These are phyloP conservation scores for Gnomoniopsis smithogilvyi DNA, from an alignment of 2,329 filamentous ascomycete genomes.

Conservation along the genomic window DNA sequence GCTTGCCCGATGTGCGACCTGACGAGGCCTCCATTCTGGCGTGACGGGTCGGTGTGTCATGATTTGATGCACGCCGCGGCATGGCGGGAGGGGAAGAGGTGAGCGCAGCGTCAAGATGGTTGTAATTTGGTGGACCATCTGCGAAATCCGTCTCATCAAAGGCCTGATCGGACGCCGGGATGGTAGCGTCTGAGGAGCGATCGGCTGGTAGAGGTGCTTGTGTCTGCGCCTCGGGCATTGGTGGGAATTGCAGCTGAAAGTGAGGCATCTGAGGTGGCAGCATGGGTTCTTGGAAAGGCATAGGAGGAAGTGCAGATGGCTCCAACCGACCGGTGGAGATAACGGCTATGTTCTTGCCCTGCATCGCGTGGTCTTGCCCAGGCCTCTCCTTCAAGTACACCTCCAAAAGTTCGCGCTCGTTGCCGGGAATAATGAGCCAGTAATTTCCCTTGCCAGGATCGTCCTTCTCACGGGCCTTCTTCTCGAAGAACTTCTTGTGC, in stretches of 20 bases:
- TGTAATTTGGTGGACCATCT: not conserved
- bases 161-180: conserved; percentile 66
- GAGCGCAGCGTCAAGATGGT: conserved; percentile 9
- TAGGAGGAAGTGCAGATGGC: conserved; percentile 37
- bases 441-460: conserved; percentile 98
- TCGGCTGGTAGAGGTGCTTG: conserved; percentile 42
- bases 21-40: conserved; percentile 43
- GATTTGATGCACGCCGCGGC: conserved; percentile 42
- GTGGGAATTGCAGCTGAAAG: conserved; percentile 24
- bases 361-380: conserved; percentile 34
- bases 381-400: conserved; percentile 82
- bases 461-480: conserved; percentile 93
- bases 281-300: conserved; percentile 17
- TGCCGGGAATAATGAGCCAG: conserved; percentile 89
- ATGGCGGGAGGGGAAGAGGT: conserved; percentile 71
- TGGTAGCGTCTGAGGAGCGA: conserved; percentile 74
- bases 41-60: conserved; percentile 73
- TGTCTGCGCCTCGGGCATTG: conserved; percentile 44
- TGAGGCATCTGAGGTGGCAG: conserved; percentile 20
- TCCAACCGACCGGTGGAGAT: conserved; percentile 54
- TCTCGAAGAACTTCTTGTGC: conserved; percentile 87
- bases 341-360: conserved; percentile 54
- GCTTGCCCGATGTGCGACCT: conserved; percentile 42
- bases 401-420: conserved; percentile 54
- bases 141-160: conserved; percentile 29